These are phyloP conservation scores for Chlamydomonas eustigma DNA, from an alignment of 139 green algal species.

Conservation along the genomic window DNA sequence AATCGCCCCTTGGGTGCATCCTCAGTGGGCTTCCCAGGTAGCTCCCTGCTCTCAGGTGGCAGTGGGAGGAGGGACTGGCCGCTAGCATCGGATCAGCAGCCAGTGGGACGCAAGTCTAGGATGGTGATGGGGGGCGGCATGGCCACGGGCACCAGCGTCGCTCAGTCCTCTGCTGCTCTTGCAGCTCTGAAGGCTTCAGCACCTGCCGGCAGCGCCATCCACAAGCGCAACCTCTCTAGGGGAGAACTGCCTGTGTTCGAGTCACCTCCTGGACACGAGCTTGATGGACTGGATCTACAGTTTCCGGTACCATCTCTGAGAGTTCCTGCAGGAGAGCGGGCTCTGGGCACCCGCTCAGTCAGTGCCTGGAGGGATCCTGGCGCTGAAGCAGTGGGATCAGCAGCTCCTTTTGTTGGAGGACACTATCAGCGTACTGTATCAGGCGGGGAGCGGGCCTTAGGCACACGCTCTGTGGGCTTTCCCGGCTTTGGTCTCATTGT, in stretches of 20 bases:
- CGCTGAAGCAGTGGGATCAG: not conserved
- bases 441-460: not conserved
- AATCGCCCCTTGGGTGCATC: not conserved
- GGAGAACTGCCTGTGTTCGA: not conserved
- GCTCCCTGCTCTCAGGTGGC: no score
- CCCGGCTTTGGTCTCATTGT: not conserved
- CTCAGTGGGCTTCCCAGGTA: not conserved
- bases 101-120: not conserved
- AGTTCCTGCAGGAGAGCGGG: not conserved
- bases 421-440: not conserved
- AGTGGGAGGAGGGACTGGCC: no score
- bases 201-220: not conserved
- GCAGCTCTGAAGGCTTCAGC: not conserved
- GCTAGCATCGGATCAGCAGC: not conserved
- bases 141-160: not conserved
- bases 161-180: not conserved
- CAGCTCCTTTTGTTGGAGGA: not conserved
- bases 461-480: not conserved
- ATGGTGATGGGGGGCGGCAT: not conserved
- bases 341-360: not conserved
- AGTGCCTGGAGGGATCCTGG: not conserved
- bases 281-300: not conserved
- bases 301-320: no score
- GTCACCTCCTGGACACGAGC: conserved; percentile 6
- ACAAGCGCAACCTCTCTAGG: not conserved